phyloP scores from a whole-genome alignment of 176 grass and related monocot genomes.

The Aegilops umbellulata region DNA sequence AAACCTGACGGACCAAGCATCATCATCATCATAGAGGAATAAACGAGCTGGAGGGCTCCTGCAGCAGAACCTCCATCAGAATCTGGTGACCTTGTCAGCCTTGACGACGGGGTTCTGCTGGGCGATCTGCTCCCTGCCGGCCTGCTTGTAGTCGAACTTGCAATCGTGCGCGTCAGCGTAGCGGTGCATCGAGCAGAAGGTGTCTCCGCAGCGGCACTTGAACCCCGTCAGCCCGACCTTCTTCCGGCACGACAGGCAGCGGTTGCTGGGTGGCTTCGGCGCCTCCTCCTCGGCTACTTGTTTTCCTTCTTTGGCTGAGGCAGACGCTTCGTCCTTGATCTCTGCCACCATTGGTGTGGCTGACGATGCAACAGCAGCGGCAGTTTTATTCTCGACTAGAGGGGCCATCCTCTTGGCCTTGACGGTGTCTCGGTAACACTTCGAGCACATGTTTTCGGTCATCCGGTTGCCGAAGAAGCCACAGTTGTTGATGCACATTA shows the following conservation, averaged over 20 bases:
- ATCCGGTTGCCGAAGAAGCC: conserved; percentile 66
- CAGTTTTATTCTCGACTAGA: conserved; percentile 5
- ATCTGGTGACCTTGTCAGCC: conserved; percentile 59
- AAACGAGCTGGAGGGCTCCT: background rate
- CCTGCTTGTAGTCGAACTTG: conserved; percentile 53
- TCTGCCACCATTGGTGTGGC: background rate
- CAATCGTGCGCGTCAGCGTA: conserved; percentile 55
- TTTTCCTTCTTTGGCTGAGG: background rate
- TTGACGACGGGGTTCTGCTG: conserved; percentile 56
- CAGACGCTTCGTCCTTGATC: background rate
- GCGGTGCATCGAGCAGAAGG: conserved; percentile 57
- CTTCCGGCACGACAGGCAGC: conserved; percentile 52
- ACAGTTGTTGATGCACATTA: conserved; percentile 64
- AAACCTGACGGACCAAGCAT: conserved; percentile 23
- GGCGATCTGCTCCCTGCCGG: conserved; percentile 42
- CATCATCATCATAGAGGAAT: background rate
- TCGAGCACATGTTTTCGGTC: conserved; percentile 59
- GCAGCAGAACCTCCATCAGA: conserved; percentile 24
- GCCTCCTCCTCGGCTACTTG: background rate
- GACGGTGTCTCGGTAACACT: conserved; percentile 55
- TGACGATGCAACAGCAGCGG: background rate
- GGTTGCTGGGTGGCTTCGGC: conserved; percentile 37
- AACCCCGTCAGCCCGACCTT: conserved; percentile 61
- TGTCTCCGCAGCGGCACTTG: conserved; percentile 60
- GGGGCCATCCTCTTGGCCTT: conserved; percentile 10